Conservation (phyloP, 306 rosid species). For the Castanea sativa region DNA sequence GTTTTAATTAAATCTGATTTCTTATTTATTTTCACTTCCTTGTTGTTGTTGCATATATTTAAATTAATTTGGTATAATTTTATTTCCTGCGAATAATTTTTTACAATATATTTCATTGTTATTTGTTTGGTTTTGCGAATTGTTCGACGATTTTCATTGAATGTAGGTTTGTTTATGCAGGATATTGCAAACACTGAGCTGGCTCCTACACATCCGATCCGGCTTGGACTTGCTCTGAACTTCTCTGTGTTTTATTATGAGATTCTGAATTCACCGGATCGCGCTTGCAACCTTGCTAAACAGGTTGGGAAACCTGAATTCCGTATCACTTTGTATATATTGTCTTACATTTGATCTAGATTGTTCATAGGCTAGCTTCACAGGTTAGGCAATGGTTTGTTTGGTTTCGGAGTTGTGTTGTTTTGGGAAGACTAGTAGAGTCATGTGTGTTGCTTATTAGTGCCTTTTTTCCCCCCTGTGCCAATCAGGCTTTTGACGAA, state of each 20-base stretch:
- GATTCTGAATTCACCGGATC: slow-evolving; percentile 97
- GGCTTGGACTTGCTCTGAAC: slow-evolving; percentile 96
- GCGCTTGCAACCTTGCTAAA: slow-evolving; percentile 97
- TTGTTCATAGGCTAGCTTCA: background rate
- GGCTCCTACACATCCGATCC: slow-evolving; percentile 95
- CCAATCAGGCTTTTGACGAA: slow-evolving; percentile 85
- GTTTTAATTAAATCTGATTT: background rate
- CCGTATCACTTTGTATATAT: background rate
- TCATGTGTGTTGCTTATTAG: slow-evolving; percentile 1
- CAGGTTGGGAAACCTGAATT: slow-evolving; percentile 56
- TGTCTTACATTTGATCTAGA: background rate
- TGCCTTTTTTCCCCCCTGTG: background rate
- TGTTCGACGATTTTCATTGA: background rate
- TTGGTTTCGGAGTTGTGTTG: background rate
- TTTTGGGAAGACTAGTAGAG: background rate
- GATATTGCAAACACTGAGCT: slow-evolving; percentile 88
- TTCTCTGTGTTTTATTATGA: slow-evolving; percentile 95
- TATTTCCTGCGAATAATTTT: background rate
- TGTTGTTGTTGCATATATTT: background rate
- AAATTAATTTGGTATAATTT: background rate
- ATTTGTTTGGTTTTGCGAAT: background rate
- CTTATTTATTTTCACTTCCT: background rate
- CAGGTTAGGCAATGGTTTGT: background rate
- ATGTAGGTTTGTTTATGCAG: slow-evolving; percentile 31
- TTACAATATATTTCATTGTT: background rate